These are phyloP conservation scores for Acanthochlamys bracteata DNA, from an alignment of 106 monocot genomes.

Conservation along the genomic window DNA sequence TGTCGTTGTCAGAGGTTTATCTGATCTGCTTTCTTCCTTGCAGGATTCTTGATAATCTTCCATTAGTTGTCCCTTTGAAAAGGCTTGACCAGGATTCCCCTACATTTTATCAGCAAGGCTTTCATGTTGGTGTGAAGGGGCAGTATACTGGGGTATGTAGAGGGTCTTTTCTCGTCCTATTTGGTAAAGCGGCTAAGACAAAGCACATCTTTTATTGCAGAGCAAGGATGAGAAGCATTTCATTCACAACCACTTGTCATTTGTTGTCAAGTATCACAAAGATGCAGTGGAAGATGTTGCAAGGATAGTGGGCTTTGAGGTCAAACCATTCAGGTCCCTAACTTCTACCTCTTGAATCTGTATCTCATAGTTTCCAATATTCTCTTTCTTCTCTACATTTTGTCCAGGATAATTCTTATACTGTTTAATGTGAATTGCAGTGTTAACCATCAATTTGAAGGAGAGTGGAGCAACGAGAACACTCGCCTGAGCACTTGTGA, in stretches of 20 bases:
- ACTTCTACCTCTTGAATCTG: background rate
- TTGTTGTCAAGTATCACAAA: conserved; percentile 88
- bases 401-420: background rate
- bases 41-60: conserved; percentile 98
- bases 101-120: conserved; percentile 70
- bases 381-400: background rate
- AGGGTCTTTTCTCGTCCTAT: background rate
- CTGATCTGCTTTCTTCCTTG: background rate
- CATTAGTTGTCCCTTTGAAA: conserved; percentile 77
- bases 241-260: conserved; percentile 91
- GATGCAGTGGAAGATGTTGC: conserved; percentile 55
- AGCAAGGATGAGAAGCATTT: conserved; percentile 76
- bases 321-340: conserved; percentile 75
- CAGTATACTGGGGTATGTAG: conserved; percentile 57
- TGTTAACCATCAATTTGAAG: conserved; percentile 32
- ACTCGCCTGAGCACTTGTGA: conserved; percentile 56
- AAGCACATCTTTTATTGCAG: conserved; percentile 28
- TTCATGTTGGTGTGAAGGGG: conserved; percentile 72
- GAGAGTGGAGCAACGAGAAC: conserved; percentile 27
- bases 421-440: conserved; percentile 11
- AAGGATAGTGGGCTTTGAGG: conserved; percentile 98
- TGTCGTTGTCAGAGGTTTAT: background rate
- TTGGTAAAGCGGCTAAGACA: background rate
- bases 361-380: background rate
- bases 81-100: conserved; percentile 54